These are phyloP conservation scores for Periconia sp. DNA, from an alignment of 2,329 filamentous ascomycete species.

Conservation along the genomic window DNA sequence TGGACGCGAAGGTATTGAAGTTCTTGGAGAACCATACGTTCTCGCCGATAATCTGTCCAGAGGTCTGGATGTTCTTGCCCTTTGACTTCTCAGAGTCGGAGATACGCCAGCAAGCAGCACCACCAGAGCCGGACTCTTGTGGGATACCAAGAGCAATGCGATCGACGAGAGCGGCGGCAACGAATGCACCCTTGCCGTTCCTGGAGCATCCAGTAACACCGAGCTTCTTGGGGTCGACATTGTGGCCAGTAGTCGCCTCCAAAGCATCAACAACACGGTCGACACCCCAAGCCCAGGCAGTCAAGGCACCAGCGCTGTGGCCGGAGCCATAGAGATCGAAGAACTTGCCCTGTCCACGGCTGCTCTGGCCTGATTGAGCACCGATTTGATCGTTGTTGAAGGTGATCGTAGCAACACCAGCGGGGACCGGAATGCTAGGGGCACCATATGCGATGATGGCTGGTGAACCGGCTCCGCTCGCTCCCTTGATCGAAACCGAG, in stretches of 20 bases:
- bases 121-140: conserved; percentile 68
- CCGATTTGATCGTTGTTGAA: conserved; percentile 67
- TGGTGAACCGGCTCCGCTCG: conserved; percentile 56
- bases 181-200: conserved; percentile 68
- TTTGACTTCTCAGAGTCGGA: conserved; percentile 53
- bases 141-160: conserved; percentile 67
- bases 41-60: conserved; percentile 63
- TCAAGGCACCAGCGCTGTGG: conserved; percentile 64
- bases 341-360: conserved; percentile 64
- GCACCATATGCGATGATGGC: conserved; percentile 65
- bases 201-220: conserved; percentile 69
- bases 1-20: conserved; percentile 60
- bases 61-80: conserved; percentile 67
- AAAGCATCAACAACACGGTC: conserved; percentile 66
- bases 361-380: conserved; percentile 51
- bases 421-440: conserved; percentile 61
- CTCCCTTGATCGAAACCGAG: conserved; percentile 44
- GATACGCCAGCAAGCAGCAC: conserved; percentile 65
- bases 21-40: conserved; percentile 68
- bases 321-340: conserved; percentile 64
- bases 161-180: conserved; percentile 64
- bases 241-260: conserved; percentile 53
- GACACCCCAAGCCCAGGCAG: conserved; percentile 69
- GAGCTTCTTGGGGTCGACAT: conserved; percentile 51
- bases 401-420: conserved; percentile 61